Conservation (phyloP, 2,329 filamentous ascomycete species). For the Shiraia sp. region DNA sequence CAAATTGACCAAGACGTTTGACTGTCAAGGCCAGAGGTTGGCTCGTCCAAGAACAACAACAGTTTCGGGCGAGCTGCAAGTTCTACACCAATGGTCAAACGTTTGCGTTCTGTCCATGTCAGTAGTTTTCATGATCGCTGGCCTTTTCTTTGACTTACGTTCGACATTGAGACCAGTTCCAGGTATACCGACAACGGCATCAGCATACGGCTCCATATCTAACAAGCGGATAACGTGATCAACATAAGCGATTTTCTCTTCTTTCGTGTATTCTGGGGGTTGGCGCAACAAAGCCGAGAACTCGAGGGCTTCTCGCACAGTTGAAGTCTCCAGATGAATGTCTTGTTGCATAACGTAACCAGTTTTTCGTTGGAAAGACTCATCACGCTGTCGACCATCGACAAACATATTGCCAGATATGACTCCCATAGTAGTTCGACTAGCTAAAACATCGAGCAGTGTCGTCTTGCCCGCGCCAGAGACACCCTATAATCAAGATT, state of each 20-base stretch:
- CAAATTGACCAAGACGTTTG: constrained; percentile 62
- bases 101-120: constrained; percentile 55
- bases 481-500: constrained; percentile 60
- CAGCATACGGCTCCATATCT: constrained; percentile 22
- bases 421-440: constrained; percentile 30
- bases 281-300: constrained; percentile 50
- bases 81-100: constrained; percentile 62
- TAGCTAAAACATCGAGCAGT: constrained; percentile 73
- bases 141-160: constrained; percentile 31
- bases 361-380: constrained; percentile 83
- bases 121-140: constrained; percentile 1
- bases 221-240: constrained; percentile 21
- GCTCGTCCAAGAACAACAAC: constrained; percentile 58
- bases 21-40: constrained; percentile 77
- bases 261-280: constrained; percentile 14
- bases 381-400: constrained; percentile 56
- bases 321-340: constrained; percentile 36
- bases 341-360: constrained; percentile 78
- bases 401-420: constrained; percentile 34
- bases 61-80: constrained; percentile 39
- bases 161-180: constrained; percentile 49
- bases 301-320: constrained; percentile 32
- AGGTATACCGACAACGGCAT: constrained; percentile 21
- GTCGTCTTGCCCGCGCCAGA: constrained; percentile 90
- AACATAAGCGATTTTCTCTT: constrained; percentile 21